Base-by-base conservation (phyloP, 2,329 filamentous ascomycete species). In the Fusarium papillatum region DNA sequence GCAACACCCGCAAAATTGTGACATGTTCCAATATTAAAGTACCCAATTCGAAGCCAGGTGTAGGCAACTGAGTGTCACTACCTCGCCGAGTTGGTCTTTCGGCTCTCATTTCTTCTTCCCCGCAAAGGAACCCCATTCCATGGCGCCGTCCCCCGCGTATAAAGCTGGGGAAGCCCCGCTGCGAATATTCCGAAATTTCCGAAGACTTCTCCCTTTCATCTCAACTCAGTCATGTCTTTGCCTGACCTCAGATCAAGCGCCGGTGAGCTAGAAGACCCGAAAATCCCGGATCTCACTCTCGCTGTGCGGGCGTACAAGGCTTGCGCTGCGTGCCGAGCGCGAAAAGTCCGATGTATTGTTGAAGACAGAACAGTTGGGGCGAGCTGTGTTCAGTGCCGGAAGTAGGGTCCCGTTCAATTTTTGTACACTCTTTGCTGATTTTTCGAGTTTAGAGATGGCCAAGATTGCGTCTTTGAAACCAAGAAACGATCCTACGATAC, bases 121-220 rank as follows among this genome's bases (percentile, higher is more conserved):
- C 48, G 48, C 48, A 53, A 24, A 24, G n/a, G 11, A 24, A 4
- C 43, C 26, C 48, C 9, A 5, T 53, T 29, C n/a, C 48, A 53
- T 19, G 11, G 48, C 24, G 26, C 48, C 26, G 10, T 5, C 24
- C 17, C 26, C 24, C 24, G 17, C 17, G 17, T 53, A 53, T 53
- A 53, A 53, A 53, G 48, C 5, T 31, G 10, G 10, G 48, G 26
- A 53, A 53, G 83, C 66, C 59, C 62, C 43, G 62, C 66, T 3
- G 6, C 41, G 41, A 68, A 68, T 31, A 34, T 63, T 39, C 66
- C 66, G 66, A 68, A 68, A 64, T 64, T 63, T 64, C 66, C 66
- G 66, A 50, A 60, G 13, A 39, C 24, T 22, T 31, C 48, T 14
- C 26, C 26, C 48, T 53, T 53, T 53, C 48, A 53, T 53, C 36